A percentile compares a stretch with the other conserved stretches of the same genome.
Evolutionary conservation across 306 rosid species (phyloP).

Genomic region (Vigna trinervia): DNA sequence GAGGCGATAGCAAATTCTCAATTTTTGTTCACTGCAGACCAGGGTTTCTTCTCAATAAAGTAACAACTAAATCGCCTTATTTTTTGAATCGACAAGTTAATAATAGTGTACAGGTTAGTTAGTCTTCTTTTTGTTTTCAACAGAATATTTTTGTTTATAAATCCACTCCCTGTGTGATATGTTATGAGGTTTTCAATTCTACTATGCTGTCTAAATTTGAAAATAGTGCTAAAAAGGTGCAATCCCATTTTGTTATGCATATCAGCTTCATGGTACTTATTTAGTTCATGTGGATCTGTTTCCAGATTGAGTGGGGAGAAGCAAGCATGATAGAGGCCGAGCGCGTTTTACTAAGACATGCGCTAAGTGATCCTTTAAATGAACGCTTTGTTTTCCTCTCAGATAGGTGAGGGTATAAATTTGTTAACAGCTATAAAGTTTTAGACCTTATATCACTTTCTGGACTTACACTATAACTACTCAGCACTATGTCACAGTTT

Average conservation of each 20-base stretch:
- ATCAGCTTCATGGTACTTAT: constrained; percentile 44
- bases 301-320: constrained; percentile 99
- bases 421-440: constrained; percentile 25
- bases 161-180: not conserved
- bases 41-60: constrained; percentile 85
- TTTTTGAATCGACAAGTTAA: constrained; percentile 96
- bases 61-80: constrained; percentile 76
- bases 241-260: constrained; percentile 1
- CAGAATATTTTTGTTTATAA: not conserved
- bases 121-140: constrained; percentile 32
- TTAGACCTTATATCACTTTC: constrained; percentile 34
- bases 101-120: constrained; percentile 93
- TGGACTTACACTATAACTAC: not conserved
- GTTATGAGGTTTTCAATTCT: constrained; percentile 1
- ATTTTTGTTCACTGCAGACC: constrained; percentile 93
- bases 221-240: constrained; percentile 23
- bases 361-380: constrained; percentile 83
- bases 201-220: not conserved
- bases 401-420: constrained; percentile 87
- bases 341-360: constrained; percentile 81
- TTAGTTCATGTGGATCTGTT: constrained; percentile 44
- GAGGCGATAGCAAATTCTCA: constrained; percentile 76
- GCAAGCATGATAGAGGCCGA: constrained; percentile 98
- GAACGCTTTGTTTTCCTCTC: constrained; percentile 94
- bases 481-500: not conserved